Percentiles rank a stretch among this genome's conserved stretches.
phyloP scores from a whole-genome alignment of 164 flowering plant genomes.

The Warburgia ugandensis region DNA sequence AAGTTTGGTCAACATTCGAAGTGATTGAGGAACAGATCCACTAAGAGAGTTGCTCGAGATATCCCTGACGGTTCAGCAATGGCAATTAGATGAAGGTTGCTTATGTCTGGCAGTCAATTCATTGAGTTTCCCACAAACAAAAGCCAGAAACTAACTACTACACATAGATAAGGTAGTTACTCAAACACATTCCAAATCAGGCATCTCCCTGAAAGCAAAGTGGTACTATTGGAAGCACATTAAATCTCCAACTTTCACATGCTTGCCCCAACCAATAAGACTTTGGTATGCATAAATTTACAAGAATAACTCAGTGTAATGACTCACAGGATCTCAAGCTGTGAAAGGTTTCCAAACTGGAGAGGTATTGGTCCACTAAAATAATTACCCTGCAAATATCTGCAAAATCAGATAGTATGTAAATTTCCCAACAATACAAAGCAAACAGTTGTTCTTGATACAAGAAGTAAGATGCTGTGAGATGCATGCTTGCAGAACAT shows the following conservation, averaged over 20 bases:
- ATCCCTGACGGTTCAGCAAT: slow-evolving; percentile 44
- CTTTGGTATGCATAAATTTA: neutral
- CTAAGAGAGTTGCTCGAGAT: slow-evolving; percentile 84
- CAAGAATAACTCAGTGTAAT: slow-evolving; percentile 2
- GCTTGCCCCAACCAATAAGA: neutral
- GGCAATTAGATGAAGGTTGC: neutral
- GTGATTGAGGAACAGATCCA: slow-evolving; percentile 75
- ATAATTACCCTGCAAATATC: slow-evolving; percentile 89
- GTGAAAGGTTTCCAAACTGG: slow-evolving; percentile 61
- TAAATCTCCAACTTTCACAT: neutral
- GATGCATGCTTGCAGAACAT: no score
- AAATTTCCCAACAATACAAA: no score
- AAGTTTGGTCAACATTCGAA: slow-evolving; percentile 66
- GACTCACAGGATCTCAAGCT: slow-evolving; percentile 66
- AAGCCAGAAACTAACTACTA: neutral
- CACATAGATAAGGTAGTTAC: neutral
- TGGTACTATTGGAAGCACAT: neutral
- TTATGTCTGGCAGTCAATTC: neutral
- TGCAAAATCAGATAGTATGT: slow-evolving; percentile 21
- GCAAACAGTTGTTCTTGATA: no score
- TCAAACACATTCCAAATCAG: neutral
- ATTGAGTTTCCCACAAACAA: neutral
- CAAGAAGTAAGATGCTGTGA: no score
- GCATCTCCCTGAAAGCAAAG: neutral
- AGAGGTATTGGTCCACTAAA: slow-evolving; percentile 70